Percentiles rank a stretch among this genome's conserved stretches.
These are phyloP conservation scores for Orbilia blumenaviensis DNA, from an alignment of 2,329 filamentous ascomycete genomes.

Conservation along the genomic window DNA sequence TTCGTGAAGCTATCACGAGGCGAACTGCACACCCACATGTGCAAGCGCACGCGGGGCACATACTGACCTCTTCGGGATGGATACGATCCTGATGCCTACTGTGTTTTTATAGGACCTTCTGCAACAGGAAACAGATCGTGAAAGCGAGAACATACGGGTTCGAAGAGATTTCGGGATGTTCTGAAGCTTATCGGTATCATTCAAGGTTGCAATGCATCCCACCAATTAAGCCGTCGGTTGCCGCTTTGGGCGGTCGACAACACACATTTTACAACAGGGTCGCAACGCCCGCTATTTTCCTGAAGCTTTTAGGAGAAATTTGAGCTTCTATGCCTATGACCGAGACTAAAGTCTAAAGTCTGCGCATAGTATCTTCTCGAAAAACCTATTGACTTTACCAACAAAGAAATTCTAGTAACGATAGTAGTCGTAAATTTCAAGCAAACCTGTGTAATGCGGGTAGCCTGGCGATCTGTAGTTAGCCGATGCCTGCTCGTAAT, in stretches of 20 bases:
- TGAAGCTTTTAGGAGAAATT: too few species aligned
- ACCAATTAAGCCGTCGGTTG: constrained; percentile 37
- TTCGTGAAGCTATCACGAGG: neutral
- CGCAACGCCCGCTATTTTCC: neutral
- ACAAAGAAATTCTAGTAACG: too few species aligned
- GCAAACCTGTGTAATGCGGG: neutral
- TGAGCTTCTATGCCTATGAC: too few species aligned
- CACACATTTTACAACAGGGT: constrained; percentile 38
- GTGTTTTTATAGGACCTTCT: constrained; percentile 37
- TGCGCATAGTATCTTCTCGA: too few species aligned
- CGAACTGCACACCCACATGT: neutral
- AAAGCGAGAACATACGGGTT: constrained; percentile 8
- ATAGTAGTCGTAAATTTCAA: neutral
- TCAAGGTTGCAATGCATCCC: constrained; percentile 12
- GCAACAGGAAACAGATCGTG: constrained; percentile 30
- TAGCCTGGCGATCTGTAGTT: neutral
- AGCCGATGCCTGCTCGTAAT: constrained; percentile 9
- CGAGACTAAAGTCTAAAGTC: too few species aligned
- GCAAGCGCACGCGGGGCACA: neutral
- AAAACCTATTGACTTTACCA: too few species aligned
- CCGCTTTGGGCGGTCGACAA: constrained; percentile 35
- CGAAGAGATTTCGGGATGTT: constrained; percentile 29
- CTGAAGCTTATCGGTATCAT: constrained; percentile 35
- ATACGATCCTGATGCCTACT: constrained; percentile 34
- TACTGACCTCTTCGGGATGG: constrained; percentile 21